Percentiles rank a stretch among this genome's conserved stretches.
phyloP scores from a whole-genome alignment of 2,329 filamentous ascomycete genomes.

The Exophiala calicioides region DNA sequence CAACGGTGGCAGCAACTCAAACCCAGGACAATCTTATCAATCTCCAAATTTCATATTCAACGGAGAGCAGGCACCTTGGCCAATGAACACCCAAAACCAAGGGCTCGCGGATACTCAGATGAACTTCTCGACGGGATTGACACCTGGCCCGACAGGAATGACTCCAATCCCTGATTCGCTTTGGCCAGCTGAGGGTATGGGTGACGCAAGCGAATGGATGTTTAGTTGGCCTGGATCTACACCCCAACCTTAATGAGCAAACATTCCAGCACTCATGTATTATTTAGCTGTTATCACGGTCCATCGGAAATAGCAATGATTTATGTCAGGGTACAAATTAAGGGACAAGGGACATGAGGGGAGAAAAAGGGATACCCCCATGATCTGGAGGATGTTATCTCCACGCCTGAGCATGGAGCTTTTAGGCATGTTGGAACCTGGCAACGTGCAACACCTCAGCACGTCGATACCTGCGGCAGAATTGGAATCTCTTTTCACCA shows the following conservation, averaged over 20 bases:
- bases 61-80: slow-evolving; percentile 5
- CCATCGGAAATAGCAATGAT: neutral
- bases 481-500: too few relatives aligned
- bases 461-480: too few relatives aligned
- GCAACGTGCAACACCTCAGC: too few relatives aligned
- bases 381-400: too few relatives aligned
- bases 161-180: slow-evolving; percentile 25
- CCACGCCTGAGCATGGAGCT: too few relatives aligned
- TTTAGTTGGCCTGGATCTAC: slow-evolving; percentile 25
- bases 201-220: slow-evolving; percentile 29
- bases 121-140: slow-evolving; percentile 24
- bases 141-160: slow-evolving; percentile 25
- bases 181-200: slow-evolving; percentile 25
- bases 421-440: too few relatives aligned
- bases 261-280: neutral
- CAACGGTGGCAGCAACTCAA: slow-evolving; percentile 13
- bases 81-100: slow-evolving; percentile 5
- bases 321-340: neutral
- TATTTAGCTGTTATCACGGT: neutral
- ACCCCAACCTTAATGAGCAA: slow-evolving; percentile 16
- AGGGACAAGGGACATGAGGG: neutral
- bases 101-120: slow-evolving; percentile 1
- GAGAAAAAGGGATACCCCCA: neutral
- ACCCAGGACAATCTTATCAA: slow-evolving; percentile 9
- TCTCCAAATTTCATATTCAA: slow-evolving; percentile 14